Conservation (phyloP, 352 stramenopile species). For the Phytophthora sp. region DNA sequence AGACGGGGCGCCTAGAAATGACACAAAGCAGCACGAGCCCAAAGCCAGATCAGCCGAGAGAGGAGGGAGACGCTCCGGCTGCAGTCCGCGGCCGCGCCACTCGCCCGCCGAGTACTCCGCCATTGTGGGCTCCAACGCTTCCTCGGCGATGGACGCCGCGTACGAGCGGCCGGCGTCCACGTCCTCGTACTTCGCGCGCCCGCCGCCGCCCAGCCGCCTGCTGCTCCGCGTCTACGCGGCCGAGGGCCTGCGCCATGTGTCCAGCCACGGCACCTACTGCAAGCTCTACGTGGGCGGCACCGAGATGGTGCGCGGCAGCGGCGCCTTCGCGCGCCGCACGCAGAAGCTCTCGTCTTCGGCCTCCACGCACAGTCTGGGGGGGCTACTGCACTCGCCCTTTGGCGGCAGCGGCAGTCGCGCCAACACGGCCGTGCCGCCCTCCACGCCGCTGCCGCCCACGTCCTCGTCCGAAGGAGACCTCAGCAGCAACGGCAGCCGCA, state of each 20-base stretch:
- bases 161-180: slow-evolving; percentile 40
- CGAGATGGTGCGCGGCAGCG: slow-evolving; percentile 52
- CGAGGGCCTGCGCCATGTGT: slow-evolving; percentile 65
- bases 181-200: slow-evolving; percentile 41
- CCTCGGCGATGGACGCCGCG: slow-evolving; percentile 24
- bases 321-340: slow-evolving; percentile 45
- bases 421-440: slow-evolving; percentile 8
- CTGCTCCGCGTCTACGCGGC: slow-evolving; percentile 72
- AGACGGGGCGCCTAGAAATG: slow-evolving; percentile 23
- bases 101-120: background rate
- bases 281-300: slow-evolving; percentile 67
- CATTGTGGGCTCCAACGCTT: slow-evolving; percentile 23
- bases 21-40: slow-evolving; percentile 16
- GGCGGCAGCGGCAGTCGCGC: slow-evolving; percentile 11
- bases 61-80: slow-evolving; percentile 6
- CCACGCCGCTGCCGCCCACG: slow-evolving; percentile 10
- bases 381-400: slow-evolving; percentile 25
- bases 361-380: slow-evolving; percentile 33
- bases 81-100: slow-evolving; percentile 1
- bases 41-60: slow-evolving; percentile 34
- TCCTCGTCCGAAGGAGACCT: slow-evolving; percentile 30
- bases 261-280: slow-evolving; percentile 76
- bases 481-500: slow-evolving; percentile 1
- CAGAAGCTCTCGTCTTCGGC: slow-evolving; percentile 32
- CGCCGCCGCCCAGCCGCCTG: slow-evolving; percentile 37